Conservation (phyloP, 305 asterid genomes). For the Plantago lanceolata region DNA sequence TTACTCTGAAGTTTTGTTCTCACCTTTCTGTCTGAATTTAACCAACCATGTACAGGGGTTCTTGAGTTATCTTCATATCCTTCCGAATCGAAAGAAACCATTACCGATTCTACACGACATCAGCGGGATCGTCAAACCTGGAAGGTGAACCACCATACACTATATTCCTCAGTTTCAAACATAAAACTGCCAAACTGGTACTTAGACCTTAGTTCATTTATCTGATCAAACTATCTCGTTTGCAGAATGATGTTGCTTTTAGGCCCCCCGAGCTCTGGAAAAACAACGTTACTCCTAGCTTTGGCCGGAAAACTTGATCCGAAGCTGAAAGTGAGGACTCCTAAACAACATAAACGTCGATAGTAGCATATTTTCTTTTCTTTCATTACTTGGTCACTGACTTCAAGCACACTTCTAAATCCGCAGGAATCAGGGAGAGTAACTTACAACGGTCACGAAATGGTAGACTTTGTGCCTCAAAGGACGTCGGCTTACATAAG, state of each 20-base stretch:
- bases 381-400: background rate
- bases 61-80: conserved; percentile 55
- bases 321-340: conserved; percentile 48
- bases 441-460: conserved; percentile 73
- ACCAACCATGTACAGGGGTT: conserved; percentile 40
- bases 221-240: conserved; percentile 6
- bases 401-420: background rate
- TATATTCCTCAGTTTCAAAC: conserved; percentile 2
- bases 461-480: conserved; percentile 81
- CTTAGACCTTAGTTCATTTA: conserved; percentile 1
- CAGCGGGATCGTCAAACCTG: conserved; percentile 91
- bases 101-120: conserved; percentile 74
- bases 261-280: conserved; percentile 95
- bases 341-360: background rate
- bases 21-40: conserved; percentile 12
- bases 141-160: conserved; percentile 48
- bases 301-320: conserved; percentile 82
- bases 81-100: conserved; percentile 66
- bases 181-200: no score
- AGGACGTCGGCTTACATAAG: conserved; percentile 88
- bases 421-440: conserved; percentile 68
- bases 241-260: conserved; percentile 81
- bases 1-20: conserved; percentile 2
- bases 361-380: background rate
- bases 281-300: conserved; percentile 77